Evolutionary conservation across 805 yeast species (phyloP), one percentile per base, ranked within the genome.

Genomic region (Candida ulmi): DNA sequence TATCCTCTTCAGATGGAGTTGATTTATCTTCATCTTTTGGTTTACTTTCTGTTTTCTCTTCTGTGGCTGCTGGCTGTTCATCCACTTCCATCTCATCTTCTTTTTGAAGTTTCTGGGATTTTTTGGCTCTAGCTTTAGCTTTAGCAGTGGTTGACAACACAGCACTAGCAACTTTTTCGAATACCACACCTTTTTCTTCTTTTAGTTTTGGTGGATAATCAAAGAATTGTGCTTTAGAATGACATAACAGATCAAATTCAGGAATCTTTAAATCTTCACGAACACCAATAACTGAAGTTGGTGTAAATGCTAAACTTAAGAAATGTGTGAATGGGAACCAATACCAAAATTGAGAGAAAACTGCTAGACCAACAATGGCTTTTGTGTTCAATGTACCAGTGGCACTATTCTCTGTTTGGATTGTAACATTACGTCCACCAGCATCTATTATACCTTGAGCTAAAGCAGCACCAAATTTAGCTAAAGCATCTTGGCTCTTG

Each of bases 401-500:
- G 50, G 88, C 90, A 18, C 80, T 55, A 60, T 90, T 87, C 62
- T 93, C 97, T 37, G 91, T 70, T 51, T 84, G 84, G 48, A 93
- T 88, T 0, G 98, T 88, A n/a, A 85, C 95, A 55, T 93, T 93
- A 59, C 98, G 80, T 11, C 99, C 99, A 64, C 99, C 97, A 11
- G 98, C 99, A 66, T 93, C 97, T 60, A 93, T 81, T 47, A 93
- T 91, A 62, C 99, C 99, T 68, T 91, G 97, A 12, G 96, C 91
- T 36, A 93, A 68, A 15, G 97, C 87, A 24, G 98, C 97, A 59
- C 99, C 99, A 65, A 91, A 93, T 66, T 88, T 90, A 30, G 98
- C 96, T 63, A 93, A 75, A 3, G 96, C 95, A 64, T 91, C 99
- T 63, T 91, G 97, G 53, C 87, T 95, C 63, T 91, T 93, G 55